These are phyloP conservation scores for Brassica cretica DNA, from an alignment of 345 rosid genomes.

Conservation along the genomic window DNA sequence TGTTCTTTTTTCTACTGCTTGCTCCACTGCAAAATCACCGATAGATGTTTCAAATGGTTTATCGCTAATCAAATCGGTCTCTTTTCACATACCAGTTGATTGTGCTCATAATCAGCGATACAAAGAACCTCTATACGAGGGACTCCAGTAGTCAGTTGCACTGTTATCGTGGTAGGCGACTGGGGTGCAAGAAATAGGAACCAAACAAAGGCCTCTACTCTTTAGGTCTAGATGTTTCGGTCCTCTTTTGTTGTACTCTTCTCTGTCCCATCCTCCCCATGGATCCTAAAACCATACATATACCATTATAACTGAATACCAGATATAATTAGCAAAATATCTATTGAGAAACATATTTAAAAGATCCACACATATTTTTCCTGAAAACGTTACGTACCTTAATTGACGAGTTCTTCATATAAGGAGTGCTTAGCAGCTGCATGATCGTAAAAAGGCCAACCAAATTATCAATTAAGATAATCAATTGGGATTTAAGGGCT, in stretches of 20 bases:
- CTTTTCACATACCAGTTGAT: slow-evolving; percentile 12
- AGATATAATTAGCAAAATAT: not conserved
- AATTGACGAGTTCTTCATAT: slow-evolving; percentile 61
- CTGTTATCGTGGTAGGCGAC: slow-evolving; percentile 59
- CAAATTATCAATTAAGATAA: not conserved
- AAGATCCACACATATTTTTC: not conserved
- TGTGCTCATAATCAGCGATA: slow-evolving; percentile 49
- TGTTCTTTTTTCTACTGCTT: not conserved
- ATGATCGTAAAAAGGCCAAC: slow-evolving; percentile 12
- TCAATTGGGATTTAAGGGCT: not conserved
- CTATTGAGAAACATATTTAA: not conserved
- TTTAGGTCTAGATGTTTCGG: slow-evolving; percentile 50
- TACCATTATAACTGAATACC: not conserved
- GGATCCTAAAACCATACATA: slow-evolving; percentile 50
- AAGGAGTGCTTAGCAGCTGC: slow-evolving; percentile 79
- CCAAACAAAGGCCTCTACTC: slow-evolving; percentile 83
- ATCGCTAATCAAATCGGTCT: not conserved
- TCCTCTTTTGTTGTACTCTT: slow-evolving; percentile 51
- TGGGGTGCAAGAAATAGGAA: slow-evolving; percentile 71
- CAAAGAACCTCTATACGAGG: slow-evolving; percentile 68
- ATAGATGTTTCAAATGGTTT: not conserved
- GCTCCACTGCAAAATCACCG: not conserved
- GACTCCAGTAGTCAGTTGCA: slow-evolving; percentile 86
- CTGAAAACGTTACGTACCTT: slow-evolving; percentile 45
- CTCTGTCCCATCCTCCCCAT: slow-evolving; percentile 70